Evolutionary conservation across 768 basidiomycete genomes (phyloP).

Genomic region (Leccinum arenicola): DNA sequence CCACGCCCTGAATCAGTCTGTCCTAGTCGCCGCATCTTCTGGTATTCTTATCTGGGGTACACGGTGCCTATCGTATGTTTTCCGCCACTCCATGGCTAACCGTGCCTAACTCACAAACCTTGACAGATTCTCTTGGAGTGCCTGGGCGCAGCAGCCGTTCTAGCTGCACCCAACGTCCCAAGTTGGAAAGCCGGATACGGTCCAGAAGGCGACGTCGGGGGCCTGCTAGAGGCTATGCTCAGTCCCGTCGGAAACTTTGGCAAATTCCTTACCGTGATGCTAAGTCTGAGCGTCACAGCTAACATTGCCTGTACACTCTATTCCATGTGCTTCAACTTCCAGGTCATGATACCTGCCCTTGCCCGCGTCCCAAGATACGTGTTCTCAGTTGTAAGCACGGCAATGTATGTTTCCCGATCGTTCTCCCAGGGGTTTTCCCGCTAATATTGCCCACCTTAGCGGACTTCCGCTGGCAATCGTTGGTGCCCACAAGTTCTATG

Average conservation of each 20-base stretch:
- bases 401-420: conserved; percentile 47
- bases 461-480: conserved; percentile 66
- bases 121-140: conserved; percentile 42
- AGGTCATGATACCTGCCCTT: conserved; percentile 61
- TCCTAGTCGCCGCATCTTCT: conserved; percentile 56
- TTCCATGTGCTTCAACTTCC: conserved; percentile 71
- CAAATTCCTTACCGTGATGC: conserved; percentile 66
- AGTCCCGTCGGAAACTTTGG: conserved; percentile 62
- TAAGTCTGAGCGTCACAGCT: conserved; percentile 73
- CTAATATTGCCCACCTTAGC: conserved; percentile 33
- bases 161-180: conserved; percentile 52
- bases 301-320: conserved; percentile 86
- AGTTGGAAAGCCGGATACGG: conserved; percentile 56
- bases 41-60: conserved; percentile 64
- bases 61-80: conserved; percentile 54
- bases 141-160: conserved; percentile 67
- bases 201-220: conserved; percentile 55
- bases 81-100: conserved; percentile 10
- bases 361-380: conserved; percentile 64
- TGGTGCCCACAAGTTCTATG: conserved; percentile 66
- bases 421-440: neutral
- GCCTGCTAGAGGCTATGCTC: conserved; percentile 60
- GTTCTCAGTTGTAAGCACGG: conserved; percentile 62
- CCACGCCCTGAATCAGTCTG: conserved; percentile 8
- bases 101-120: neutral